Evolutionary conservation across 163 green algal genomes (phyloP).

Genomic region (Trebouxia gelatinosa): DNA sequence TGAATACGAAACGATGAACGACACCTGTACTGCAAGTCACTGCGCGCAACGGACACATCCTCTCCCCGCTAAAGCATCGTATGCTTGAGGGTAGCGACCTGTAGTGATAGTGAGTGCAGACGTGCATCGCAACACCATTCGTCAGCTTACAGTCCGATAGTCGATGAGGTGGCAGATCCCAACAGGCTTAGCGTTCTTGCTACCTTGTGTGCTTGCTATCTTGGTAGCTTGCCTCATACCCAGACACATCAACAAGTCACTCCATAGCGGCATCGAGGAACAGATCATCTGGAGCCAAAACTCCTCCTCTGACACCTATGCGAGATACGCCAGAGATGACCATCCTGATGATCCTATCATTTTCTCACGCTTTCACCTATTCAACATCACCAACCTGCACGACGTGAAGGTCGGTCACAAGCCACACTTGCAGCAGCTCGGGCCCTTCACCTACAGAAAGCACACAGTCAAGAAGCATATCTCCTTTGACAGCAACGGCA

Average conservation of each 20-base stretch:
- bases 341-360: not conserved
- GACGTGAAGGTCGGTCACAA: slow-evolving; percentile 53
- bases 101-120: too few species aligned
- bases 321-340: slow-evolving; percentile 5
- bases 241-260: slow-evolving; percentile 13
- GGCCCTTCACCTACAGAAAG: slow-evolving; percentile 57
- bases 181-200: not conserved
- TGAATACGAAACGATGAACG: too few species aligned
- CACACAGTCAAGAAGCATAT: slow-evolving; percentile 41
- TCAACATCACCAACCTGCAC: slow-evolving; percentile 69
- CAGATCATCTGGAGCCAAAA: slow-evolving; percentile 11
- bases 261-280: not conserved
- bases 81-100: too few species aligned
- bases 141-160: too few species aligned
- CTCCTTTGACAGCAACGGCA: slow-evolving; percentile 40
- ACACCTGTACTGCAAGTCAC: too few species aligned
- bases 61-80: too few species aligned
- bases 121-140: too few species aligned
- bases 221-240: slow-evolving; percentile 5
- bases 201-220: not conserved
- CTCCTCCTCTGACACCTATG: slow-evolving; percentile 1
- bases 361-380: slow-evolving; percentile 43
- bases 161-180: slow-evolving; percentile 22
- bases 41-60: too few species aligned
- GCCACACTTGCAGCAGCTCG: slow-evolving; percentile 60